These are phyloP conservation scores for Vanrija humicola DNA, from an alignment of 1,284 basidiomycete species.

Conservation along the genomic window DNA sequence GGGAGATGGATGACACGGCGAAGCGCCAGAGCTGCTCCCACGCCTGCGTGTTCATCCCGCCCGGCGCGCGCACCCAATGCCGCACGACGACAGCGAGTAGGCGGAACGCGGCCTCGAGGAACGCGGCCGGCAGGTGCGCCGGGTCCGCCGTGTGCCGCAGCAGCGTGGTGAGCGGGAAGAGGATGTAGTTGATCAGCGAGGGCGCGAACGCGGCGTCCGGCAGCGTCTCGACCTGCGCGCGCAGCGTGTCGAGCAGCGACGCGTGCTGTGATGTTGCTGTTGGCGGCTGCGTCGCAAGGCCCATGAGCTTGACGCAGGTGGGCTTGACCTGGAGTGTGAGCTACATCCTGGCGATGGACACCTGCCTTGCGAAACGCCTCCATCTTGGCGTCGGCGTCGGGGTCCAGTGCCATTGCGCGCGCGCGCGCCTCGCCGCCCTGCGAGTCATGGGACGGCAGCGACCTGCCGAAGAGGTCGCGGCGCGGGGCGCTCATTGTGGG, in stretches of 20 bases:
- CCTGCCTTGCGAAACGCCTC: slow-evolving; percentile 35
- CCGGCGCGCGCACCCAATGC: slow-evolving; percentile 72
- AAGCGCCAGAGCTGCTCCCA: slow-evolving; percentile 83
- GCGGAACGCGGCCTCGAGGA: slow-evolving; percentile 70
- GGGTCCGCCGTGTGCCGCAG: slow-evolving; percentile 64
- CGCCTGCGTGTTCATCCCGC: slow-evolving; percentile 54
- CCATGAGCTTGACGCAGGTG: slow-evolving; percentile 72
- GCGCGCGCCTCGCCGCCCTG: not conserved
- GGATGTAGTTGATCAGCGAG: slow-evolving; percentile 73
- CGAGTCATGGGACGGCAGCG: slow-evolving; percentile 1
- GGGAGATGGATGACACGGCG: slow-evolving; percentile 54
- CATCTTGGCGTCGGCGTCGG: slow-evolving; percentile 22
- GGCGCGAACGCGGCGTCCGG: slow-evolving; percentile 53
- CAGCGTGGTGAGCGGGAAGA: slow-evolving; percentile 78
- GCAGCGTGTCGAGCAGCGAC: slow-evolving; percentile 57
- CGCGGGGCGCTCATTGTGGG: not conserved
- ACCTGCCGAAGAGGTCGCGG: slow-evolving; percentile 17
- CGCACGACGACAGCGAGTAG: slow-evolving; percentile 59
- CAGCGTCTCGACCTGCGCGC: slow-evolving; percentile 53
- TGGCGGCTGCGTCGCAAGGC: slow-evolving; percentile 59
- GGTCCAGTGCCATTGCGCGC: not conserved
- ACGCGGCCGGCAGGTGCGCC: slow-evolving; percentile 65
- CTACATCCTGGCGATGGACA: slow-evolving; percentile 1
- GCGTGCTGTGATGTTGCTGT: slow-evolving; percentile 55
- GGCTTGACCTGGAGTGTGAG: slow-evolving; percentile 61